Base-by-base conservation (phyloP, 495 filamentous ascomycete species). In the Parathielavia appendiculata region DNA sequence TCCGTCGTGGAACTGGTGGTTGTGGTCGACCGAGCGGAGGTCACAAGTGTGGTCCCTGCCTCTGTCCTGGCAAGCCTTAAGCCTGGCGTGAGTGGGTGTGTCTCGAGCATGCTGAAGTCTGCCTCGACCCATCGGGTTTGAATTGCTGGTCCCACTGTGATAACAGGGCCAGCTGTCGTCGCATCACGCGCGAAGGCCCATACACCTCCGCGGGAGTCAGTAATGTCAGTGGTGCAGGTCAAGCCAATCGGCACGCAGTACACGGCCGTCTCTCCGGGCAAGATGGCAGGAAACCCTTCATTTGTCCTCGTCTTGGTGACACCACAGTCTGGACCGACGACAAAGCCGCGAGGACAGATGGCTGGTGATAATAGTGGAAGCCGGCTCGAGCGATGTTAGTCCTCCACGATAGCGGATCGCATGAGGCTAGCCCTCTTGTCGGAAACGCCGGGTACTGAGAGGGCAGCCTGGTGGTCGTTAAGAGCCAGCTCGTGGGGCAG, bases 311-410 rank as follows among this genome's bases (percentile, higher is more conserved):
- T 64, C 20, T 60, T 63, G 13, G 57, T 63, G 47, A 68, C 50
- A 19, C 63, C 60, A 56, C 72, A 76, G 38, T 55, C 58, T 10
- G 63, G 63, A 1, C 69, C 73, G 38, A 68, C 69, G n/a, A 39
- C 57, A 51, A 77, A 75, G 8, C 72, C 73, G 16, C 34, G 57
- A 7, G 73, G 73, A 49, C 75, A 77, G 54, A 76, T 71, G 36
- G 73, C 73, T 0, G 75, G 75, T 14, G 75, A 76, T 74, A 77
- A 50, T 68, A 75, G 8, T 64, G 64, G 35, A 75, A 75, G 5
- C 74, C 73, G 7, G 61, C 62, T 16, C 64, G 57, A 5, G 61
- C 56, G 30, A 76, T 53, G 56, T 72, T 69, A 14, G 64, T 35
- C 4, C 11, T 23, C 72, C 71, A 76, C 5, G 54, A 48, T 5